Evolutionary conservation across 2,329 filamentous ascomycete genomes (phyloP).

Genomic region (Aspergillus carbonarius): DNA sequence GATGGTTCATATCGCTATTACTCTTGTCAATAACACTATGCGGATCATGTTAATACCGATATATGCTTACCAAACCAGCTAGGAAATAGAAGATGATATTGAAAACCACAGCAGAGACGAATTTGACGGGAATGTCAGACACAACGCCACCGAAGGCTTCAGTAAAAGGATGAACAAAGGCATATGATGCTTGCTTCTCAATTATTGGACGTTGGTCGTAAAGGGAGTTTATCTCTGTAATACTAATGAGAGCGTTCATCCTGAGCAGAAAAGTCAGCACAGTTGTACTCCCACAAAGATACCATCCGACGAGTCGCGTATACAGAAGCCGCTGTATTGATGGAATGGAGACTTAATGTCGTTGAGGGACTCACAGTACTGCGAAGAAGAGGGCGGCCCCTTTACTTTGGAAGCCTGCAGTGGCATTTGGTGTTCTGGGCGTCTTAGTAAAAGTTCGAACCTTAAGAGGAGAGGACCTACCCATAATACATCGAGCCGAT

Average conservation of each 20-base stretch:
- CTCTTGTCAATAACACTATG: conserved; percentile 9
- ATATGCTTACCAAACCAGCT: conserved; percentile 60
- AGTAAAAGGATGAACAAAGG: conserved; percentile 84
- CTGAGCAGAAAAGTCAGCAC: conserved; percentile 7
- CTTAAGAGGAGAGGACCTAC: conserved; percentile 12
- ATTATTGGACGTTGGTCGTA: conserved; percentile 90
- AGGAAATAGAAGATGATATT: conserved; percentile 85
- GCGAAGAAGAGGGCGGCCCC: conserved; percentile 83
- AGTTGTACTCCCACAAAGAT: not conserved
- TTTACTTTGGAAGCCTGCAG: conserved; percentile 72
- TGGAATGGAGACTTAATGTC: not conserved
- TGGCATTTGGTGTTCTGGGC: conserved; percentile 68
- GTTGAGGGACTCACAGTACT: conserved; percentile 70
- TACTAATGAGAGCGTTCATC: conserved; percentile 59
- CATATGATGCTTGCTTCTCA: conserved; percentile 85
- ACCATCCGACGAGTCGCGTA: not conserved
- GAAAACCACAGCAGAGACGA: conserved; percentile 70
- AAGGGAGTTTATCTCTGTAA: conserved; percentile 76
- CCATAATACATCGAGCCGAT: conserved; percentile 58
- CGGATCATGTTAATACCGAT: no score
- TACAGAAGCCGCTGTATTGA: not conserved
- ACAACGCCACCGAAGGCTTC: conserved; percentile 85
- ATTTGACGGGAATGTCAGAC: conserved; percentile 80
- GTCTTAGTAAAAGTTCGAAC: conserved; percentile 33
- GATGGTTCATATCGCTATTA: conserved; percentile 36